These are phyloP conservation scores for Fusarium brachygibbosum DNA, from an alignment of 2,329 filamentous ascomycete genomes.

Conservation along the genomic window DNA sequence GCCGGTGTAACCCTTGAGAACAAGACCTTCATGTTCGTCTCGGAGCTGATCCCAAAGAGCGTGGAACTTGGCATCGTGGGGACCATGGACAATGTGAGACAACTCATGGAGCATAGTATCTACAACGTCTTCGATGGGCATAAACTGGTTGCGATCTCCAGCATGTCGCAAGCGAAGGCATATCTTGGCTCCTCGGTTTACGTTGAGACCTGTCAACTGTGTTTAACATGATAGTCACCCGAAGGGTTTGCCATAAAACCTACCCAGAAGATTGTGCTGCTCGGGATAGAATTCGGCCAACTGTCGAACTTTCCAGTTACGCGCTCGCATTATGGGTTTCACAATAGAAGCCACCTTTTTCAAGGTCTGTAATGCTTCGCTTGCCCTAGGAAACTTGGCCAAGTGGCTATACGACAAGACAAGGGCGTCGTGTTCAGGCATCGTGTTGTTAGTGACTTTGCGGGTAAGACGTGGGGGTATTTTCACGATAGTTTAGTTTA, in stretches of 20 bases:
- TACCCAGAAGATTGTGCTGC: constrained; percentile 78
- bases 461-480: constrained; percentile 8
- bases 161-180: constrained; percentile 85
- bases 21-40: constrained; percentile 83
- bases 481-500: constrained; percentile 13
- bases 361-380: constrained; percentile 71
- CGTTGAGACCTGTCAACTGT: constrained; percentile 74
- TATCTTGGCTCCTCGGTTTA: constrained; percentile 82
- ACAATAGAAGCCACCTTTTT: constrained; percentile 88
- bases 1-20: constrained; percentile 87
- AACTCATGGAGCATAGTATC: constrained; percentile 97
- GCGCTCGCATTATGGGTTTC: constrained; percentile 93
- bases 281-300: constrained; percentile 89
- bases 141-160: constrained; percentile 79
- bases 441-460: constrained; percentile 22
- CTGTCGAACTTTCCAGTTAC: constrained; percentile 82
- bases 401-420: constrained; percentile 65
- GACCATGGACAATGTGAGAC: constrained; percentile 86
- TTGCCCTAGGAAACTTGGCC: constrained; percentile 60
- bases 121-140: constrained; percentile 82
- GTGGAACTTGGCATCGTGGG: constrained; percentile 86
- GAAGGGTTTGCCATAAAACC: constrained; percentile 60
- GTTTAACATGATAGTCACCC: neutral
- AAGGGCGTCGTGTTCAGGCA: constrained; percentile 57
- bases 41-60: constrained; percentile 90